These are phyloP conservation scores for Setaria viridis DNA, from an alignment of 202 grass and related monocot species.

Conservation along the genomic window DNA sequence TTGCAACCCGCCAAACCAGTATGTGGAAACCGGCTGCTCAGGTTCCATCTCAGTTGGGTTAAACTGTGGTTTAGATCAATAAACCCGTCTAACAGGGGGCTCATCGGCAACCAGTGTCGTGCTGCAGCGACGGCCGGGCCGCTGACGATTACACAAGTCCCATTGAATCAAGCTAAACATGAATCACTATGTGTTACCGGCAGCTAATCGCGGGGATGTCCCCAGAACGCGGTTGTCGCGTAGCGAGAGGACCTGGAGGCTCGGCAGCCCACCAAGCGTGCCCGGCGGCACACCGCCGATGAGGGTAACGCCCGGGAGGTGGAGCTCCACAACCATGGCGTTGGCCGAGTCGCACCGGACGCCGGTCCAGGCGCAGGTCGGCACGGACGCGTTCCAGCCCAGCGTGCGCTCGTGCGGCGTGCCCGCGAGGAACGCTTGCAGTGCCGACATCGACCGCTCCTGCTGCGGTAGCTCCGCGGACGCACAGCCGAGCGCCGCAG, in stretches of 20 bases:
- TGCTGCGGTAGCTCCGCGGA: constrained; percentile 50
- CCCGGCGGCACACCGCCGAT: constrained; percentile 48
- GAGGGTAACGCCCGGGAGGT: constrained; percentile 75
- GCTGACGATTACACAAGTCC: too few species aligned
- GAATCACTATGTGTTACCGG: too few species aligned
- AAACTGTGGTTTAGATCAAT: too few species aligned
- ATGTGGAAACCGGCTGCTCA: too few species aligned
- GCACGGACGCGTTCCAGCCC: constrained; percentile 54
- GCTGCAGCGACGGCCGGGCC: too few species aligned
- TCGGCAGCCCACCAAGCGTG: constrained; percentile 52
- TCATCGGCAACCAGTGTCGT: too few species aligned
- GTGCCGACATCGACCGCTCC: constrained; percentile 41
- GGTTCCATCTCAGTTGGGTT: too few species aligned
- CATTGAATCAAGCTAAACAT: too few species aligned
- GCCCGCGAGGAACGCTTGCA: constrained; percentile 61
- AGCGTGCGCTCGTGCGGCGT: constrained; percentile 63
- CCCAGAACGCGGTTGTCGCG: constrained; percentile 78
- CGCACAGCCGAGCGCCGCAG: not conserved
- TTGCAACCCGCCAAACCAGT: too few species aligned
- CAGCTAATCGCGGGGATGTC: constrained; percentile 54
- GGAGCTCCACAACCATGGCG: constrained; percentile 57
- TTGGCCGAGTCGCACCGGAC: constrained; percentile 65
- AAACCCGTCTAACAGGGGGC: too few species aligned
- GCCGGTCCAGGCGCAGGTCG: constrained; percentile 76
- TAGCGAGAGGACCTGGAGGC: constrained; percentile 68